phyloP scores from a whole-genome alignment of 2,329 filamentous ascomycete species.

The Colletotrichum sp. region DNA sequence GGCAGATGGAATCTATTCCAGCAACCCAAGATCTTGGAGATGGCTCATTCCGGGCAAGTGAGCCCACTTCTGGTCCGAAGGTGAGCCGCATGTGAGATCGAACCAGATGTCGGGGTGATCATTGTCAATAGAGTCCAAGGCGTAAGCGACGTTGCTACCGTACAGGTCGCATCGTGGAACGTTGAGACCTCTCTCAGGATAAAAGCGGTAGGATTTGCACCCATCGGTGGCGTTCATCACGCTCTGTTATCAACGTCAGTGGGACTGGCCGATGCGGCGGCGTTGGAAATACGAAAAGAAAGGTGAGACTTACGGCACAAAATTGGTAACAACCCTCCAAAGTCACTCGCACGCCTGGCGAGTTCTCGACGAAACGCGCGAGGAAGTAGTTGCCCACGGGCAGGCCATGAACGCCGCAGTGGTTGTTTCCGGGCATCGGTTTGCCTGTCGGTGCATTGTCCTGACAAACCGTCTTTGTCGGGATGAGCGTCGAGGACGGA shows the following conservation, averaged over 20 bases:
- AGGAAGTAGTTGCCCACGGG: conserved; percentile 40
- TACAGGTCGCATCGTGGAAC: conserved; percentile 40
- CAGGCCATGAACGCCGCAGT: conserved; percentile 44
- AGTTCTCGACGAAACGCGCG: conserved; percentile 41
- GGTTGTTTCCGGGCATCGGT: conserved; percentile 29
- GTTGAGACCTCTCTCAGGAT: conserved; percentile 31
- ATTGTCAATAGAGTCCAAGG: conserved; percentile 31
- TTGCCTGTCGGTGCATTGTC: conserved; percentile 31
- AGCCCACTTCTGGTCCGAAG: conserved; percentile 28
- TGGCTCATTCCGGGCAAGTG: conserved; percentile 12
- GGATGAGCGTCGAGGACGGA: conserved; percentile 25
- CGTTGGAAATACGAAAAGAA: neutral
- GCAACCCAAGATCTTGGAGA: conserved; percentile 11
- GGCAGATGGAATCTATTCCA: neutral
- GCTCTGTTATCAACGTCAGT: conserved; percentile 25
- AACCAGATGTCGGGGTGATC: conserved; percentile 36
- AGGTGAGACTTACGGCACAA: conserved; percentile 35
- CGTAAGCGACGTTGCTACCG: conserved; percentile 33
- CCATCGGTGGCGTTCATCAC: conserved; percentile 32
- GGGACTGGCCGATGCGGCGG: neutral
- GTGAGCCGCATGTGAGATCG: conserved; percentile 40
- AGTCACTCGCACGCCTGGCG: conserved; percentile 34
- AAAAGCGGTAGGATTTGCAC: conserved; percentile 41
- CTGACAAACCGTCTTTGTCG: conserved; percentile 36
- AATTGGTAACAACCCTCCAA: conserved; percentile 47